Evolutionary conservation across 2,329 filamentous ascomycete species (phyloP), one percentile per base, ranked within the genome.

Genomic region (Boeremia lycopersici): DNA sequence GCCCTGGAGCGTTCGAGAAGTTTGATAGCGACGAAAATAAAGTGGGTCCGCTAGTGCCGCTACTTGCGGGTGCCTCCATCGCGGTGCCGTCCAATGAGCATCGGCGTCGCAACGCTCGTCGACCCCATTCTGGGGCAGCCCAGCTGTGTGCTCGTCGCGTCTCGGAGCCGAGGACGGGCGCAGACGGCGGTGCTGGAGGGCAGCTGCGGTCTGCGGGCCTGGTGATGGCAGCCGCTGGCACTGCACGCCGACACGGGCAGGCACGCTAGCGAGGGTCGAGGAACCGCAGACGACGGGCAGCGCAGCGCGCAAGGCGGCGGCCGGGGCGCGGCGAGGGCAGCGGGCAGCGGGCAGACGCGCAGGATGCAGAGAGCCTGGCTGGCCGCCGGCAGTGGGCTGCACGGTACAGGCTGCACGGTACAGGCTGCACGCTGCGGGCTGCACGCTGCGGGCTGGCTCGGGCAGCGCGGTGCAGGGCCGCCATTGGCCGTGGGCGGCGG

Each of bases 1-100:
- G 23, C 47, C 44, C 53, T 50, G 53, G 48, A 66, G 61, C 61
- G 59, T 63, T 67, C 38, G 63, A 63, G 60, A 64, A 66, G 44
- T 60, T 68, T 64, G 57, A 65, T 63, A 67, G 62, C 42, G 35
- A 49, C 57, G 57, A 44, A 39, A 34, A 46, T 55, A 41, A 29
- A 39, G 46, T 38, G 46, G 46, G 23, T 2, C 48, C 19, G 33
- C 48, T 34, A 55, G 35, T 15, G 42, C 51, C 33, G 39, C 39
- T 31, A 31, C 29, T 43, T 61, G 62, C 56, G 62, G 63, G 61
- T 56, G 57, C 52, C 62, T 60, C 60, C 63, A 62, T 63, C 56
- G 63, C 60, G 30, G 51, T 36, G 40, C 49, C 49, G 49, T 48
- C 67, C 67, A 66, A 68, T 66, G 26, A 52, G 58, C 34, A 44